Evolutionary conservation across 805 yeast genomes (phyloP).

Genomic region (Lipomyces kockii): DNA sequence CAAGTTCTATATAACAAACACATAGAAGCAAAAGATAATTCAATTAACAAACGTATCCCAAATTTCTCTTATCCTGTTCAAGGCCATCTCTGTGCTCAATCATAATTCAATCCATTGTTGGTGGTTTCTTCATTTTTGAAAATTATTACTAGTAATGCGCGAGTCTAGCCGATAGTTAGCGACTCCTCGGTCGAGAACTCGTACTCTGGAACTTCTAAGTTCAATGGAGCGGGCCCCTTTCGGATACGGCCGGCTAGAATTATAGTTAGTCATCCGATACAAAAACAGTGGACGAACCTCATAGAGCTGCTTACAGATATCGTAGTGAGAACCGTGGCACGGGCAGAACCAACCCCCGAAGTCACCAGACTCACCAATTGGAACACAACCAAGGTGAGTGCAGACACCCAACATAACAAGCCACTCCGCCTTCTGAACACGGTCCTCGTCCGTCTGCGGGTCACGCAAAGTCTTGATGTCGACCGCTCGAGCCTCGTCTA

Average conservation of each 20-base stretch:
- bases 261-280: background rate
- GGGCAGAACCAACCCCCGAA: conserved; percentile 99
- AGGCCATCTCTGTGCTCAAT: background rate
- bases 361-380: conserved; percentile 99
- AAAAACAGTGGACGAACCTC: background rate
- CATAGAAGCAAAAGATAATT: background rate
- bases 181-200: conserved; percentile 80
- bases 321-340: conserved; percentile 99
- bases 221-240: conserved; percentile 99
- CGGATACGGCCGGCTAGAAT: conserved; percentile 88
- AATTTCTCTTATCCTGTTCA: background rate
- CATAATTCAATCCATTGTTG: background rate
- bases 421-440: conserved; percentile 98
- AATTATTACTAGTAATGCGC: background rate
- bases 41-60: background rate
- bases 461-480: conserved; percentile 83
- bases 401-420: conserved; percentile 98
- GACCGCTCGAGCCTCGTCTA: conserved; percentile 88
- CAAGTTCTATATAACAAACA: background rate
- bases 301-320: conserved; percentile 59
- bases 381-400: conserved; percentile 99
- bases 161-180: conserved; percentile 81
- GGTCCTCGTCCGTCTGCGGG: conserved; percentile 88
- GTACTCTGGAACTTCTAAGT: conserved; percentile 94
- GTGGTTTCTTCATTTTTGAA: background rate